Evolutionary conservation across 345 rosid genomes (phyloP).

Genomic region (Salix purpurea): DNA sequence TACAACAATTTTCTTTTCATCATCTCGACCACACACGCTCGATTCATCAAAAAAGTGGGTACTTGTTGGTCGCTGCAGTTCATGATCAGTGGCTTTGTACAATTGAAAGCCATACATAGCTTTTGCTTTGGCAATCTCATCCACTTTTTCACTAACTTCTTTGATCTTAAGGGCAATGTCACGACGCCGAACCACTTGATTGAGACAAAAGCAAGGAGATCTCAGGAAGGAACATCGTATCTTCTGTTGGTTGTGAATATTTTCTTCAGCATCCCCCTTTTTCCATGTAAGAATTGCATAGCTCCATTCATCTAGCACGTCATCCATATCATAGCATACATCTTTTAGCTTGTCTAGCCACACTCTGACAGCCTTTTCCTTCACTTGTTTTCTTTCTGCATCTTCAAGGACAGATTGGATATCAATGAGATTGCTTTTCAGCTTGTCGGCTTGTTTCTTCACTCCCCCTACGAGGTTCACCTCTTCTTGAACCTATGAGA

Average conservation of each 20-base stretch:
- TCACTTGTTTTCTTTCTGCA: slow-evolving; percentile 20
- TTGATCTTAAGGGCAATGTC: slow-evolving; percentile 3
- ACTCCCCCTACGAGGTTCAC: slow-evolving; percentile 9
- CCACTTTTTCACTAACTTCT: too few relatives aligned
- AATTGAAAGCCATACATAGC: fast-evolving
- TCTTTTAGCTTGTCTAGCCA: slow-evolving; percentile 20
- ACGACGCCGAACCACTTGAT: not conserved
- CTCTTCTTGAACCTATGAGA: not conserved
- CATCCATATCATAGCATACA: slow-evolving; percentile 15
- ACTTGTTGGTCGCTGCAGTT: fast-evolving
- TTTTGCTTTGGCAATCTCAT: too few relatives aligned
- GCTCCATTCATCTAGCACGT: slow-evolving; percentile 19
- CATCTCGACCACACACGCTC: too few relatives aligned
- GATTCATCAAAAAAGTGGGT: too few relatives aligned
- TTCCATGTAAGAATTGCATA: slow-evolving; percentile 10
- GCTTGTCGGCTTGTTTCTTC: not conserved
- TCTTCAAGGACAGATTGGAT: slow-evolving; percentile 16
- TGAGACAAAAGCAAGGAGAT: not conserved
- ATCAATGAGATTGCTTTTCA: not conserved
- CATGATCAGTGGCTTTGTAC: too few relatives aligned
- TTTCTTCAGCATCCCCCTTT: not conserved
- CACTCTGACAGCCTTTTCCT: not conserved
- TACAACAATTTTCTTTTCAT: not conserved
- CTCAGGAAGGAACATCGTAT: not conserved
- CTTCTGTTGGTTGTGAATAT: not conserved